Evolutionary conservation across 805 yeast species (phyloP), one percentile per base, ranked within the genome.

Genomic region (Pichia eremophila): DNA sequence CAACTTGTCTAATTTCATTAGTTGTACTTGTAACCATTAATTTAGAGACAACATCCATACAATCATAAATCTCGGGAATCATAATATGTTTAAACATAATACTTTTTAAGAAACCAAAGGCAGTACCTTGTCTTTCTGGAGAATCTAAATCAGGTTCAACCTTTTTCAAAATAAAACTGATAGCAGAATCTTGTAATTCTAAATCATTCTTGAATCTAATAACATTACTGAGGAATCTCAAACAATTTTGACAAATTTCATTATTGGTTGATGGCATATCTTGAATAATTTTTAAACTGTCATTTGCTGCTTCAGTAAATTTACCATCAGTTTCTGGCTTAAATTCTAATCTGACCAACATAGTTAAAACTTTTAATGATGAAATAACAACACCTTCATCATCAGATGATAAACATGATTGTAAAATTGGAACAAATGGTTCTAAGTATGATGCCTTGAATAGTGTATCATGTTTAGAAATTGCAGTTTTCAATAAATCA

Each of bases 1-100:
- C 79, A 64, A 85, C 81, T 56, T 84, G 90, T 49, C 98, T 74
- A 46, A 88, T 85, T 58, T 83, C 88, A 44, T 77, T 77, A 3
- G 91, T 73, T 49, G 88, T 96, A 64, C 85, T 87, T 1, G 95
- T 90, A 28, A 93, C 82, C 95, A 93, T 85, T 27, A 88, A 83
- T 49, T 80, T 77, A 10, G 93, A 75, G 4, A 91, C 82, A 43
- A 73, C 74, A 49, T 86, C 95, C 83, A 91, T 81, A 2, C 84
- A 76, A 55, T 90, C 97, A 60, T 93, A 93, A 1, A 93, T 75
- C 60, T 93, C 98, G 0, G 98, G 89, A 19, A 89, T 68, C 76
- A 83, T 70, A 18, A 85, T 70, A 55, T 81, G 88, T 53, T 81
- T 81, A 12, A 84, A 64, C 36, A 91, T 72, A n/a, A 90, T 71